Evolutionary conservation across 2,329 filamentous ascomycete genomes (phyloP).

Genomic region (Onygenales sp.): DNA sequence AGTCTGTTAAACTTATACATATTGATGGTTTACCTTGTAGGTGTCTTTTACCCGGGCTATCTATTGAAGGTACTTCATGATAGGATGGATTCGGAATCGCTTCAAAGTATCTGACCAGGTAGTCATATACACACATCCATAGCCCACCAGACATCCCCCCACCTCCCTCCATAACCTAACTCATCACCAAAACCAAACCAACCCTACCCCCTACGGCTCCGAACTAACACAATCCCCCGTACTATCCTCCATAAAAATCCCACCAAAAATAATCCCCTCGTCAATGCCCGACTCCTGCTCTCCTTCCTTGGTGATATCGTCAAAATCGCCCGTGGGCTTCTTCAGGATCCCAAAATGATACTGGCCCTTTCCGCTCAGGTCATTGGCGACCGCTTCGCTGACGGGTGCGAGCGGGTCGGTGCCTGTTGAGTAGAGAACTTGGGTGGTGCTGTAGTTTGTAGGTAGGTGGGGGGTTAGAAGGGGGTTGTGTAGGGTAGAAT

Average conservation of each 20-base stretch:
- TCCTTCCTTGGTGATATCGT: conserved; percentile 40
- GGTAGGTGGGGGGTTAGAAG: not conserved
- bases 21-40: too few species aligned
- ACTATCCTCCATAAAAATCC: conserved; percentile 46
- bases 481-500: not conserved
- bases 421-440: conserved; percentile 49
- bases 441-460: conserved; percentile 37
- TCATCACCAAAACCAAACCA: too few species aligned
- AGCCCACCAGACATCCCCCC: too few species aligned
- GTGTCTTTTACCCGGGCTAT: too few species aligned
- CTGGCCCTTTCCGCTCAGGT: conserved; percentile 50
- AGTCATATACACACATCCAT: too few species aligned
- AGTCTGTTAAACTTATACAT: too few species aligned
- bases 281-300: conserved; percentile 41
- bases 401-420: conserved; percentile 37
- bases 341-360: conserved; percentile 56
- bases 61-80: too few species aligned
- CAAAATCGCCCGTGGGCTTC: conserved; percentile 41
- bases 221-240: not conserved
- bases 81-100: too few species aligned
- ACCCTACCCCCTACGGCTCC: too few species aligned
- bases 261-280: conserved; percentile 45
- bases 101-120: too few species aligned
- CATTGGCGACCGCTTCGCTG: conserved; percentile 37
- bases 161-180: too few species aligned